Evolutionary conservation across 768 basidiomycete species (phyloP), one percentile per base, ranked within the genome.

Genomic region (Naganishia vishniacii): DNA sequence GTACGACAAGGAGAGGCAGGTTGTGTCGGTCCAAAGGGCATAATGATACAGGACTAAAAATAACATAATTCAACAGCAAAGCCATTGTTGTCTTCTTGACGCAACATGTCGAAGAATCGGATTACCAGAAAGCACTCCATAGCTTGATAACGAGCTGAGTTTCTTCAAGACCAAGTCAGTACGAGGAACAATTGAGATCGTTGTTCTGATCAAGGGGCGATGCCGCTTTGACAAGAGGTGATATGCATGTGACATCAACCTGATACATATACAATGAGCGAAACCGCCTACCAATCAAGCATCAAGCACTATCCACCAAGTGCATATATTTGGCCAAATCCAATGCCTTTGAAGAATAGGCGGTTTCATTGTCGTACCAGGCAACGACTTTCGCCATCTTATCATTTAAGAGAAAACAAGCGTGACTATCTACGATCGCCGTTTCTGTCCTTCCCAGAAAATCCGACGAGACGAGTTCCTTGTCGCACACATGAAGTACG

Each of bases 341-440:
- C 56, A 59, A 41, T 5, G 56, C 56, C 28, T 59, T 59, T 6
- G 65, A 67, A 0, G 72, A 69, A 60, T 76, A 77, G 12, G 69
- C 74, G 49, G 67, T 66, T 67, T 78, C 77, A 67, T 78, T 77
- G 61, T 77, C 76, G 65, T 78, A 78, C 71, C 69, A 76, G 0
- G 74, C 73, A 8, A 76, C 67, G 53, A 78, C 69, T 71, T 77
- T 76, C 3, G 68, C 72, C 23, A 72, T 73, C 25, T 34, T 66
- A 9, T 70, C 69, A 65, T 74, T 70, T 40, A 78, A 64, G 67
- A 75, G 67, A 29, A 71, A 67, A 2, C 69, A 72, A 1, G 77
- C 75, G 23, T 73, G 72, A 1, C 71, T 68, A 40, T 78, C 78
- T 45, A 78, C 65, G 48, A 75, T 72, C 34, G 68, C 68, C 20